Percentiles rank a stretch among this genome's conserved stretches.
Evolutionary conservation across 1,284 basidiomycete species (phyloP).

Genomic region (Sanguinoderma infundibulare): DNA sequence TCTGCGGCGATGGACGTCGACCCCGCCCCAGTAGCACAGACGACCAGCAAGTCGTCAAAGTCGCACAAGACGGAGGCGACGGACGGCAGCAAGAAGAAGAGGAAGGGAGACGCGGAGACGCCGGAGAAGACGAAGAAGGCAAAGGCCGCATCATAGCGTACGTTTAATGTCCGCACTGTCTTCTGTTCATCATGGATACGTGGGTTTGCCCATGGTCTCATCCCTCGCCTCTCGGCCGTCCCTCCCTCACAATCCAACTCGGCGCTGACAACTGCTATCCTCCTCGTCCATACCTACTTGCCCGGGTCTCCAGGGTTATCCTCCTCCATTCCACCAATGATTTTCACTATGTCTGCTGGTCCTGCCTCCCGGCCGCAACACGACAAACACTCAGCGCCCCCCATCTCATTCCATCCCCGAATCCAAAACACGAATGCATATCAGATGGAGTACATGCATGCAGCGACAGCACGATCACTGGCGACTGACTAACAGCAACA

Average conservation of each 20-base stretch:
- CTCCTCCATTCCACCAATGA: too few species aligned
- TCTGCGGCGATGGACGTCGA: constrained; percentile 28
- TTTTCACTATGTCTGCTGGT: too few species aligned
- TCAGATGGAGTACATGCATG: constrained; percentile 2
- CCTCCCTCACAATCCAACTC: not conserved
- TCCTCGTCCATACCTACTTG: not conserved
- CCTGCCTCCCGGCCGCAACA: too few species aligned
- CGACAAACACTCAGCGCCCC: too few species aligned
- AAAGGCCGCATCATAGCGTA: constrained; percentile 33
- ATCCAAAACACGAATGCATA: constrained; percentile 13
- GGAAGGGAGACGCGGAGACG: constrained; percentile 26
- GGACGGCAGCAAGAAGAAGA: constrained; percentile 8
- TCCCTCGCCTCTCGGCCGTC: too few species aligned
- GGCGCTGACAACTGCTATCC: not conserved
- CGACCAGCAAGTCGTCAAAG: constrained; percentile 15
- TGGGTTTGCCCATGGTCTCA: too few species aligned
- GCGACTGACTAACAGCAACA: not conserved
- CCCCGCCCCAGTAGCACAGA: constrained; percentile 27
- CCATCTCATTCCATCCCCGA: not conserved
- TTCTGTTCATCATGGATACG: not conserved
- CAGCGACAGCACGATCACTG: not conserved
- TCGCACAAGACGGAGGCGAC: constrained; percentile 31
- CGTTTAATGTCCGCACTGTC: not conserved
- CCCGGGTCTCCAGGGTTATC: not conserved
- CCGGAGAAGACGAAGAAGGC: constrained; percentile 48